Conservation (phyloP, 2,329 filamentous ascomycete genomes). For the Aspergillus alliaceus region DNA sequence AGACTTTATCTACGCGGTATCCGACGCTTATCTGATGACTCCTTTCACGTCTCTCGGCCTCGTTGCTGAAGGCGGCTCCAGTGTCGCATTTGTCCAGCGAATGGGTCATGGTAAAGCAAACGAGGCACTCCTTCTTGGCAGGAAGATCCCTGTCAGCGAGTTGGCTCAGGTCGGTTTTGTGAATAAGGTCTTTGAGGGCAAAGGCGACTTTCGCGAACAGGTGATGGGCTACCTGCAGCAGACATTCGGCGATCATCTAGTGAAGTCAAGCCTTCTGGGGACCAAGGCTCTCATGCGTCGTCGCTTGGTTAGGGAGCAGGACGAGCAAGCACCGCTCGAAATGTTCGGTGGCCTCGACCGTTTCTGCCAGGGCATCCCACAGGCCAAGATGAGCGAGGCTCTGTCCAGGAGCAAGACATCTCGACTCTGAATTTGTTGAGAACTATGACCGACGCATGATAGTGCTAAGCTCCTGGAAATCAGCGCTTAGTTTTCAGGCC, state of each 20-base stretch:
- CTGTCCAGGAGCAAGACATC: too few species aligned
- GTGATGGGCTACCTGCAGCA: neutral
- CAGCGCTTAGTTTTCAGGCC: too few species aligned
- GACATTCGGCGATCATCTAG: neutral
- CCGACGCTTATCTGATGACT: constrained; percentile 72
- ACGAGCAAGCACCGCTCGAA: neutral
- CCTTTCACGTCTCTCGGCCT: constrained; percentile 79
- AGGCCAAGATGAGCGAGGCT: too few species aligned
- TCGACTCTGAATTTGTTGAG: too few species aligned
- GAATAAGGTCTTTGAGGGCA: constrained; percentile 57
- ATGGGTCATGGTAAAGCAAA: constrained; percentile 66
- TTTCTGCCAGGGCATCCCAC: constrained; percentile 2
- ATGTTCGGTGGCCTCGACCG: neutral
- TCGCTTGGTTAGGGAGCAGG: neutral
- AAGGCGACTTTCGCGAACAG: neutral
- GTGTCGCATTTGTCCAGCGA: constrained; percentile 67
- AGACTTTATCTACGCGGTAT: constrained; percentile 81
- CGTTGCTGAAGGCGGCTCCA: constrained; percentile 75
- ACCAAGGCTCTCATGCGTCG: constrained; percentile 1
- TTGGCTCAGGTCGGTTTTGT: constrained; percentile 70
- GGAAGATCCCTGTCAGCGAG: too few species aligned
- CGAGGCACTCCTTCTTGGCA: too few species aligned
- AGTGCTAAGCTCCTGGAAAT: too few species aligned
- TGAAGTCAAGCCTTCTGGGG: neutral
- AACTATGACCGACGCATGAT: too few species aligned